These are phyloP conservation scores for Wallacemonas collosoma DNA, from an alignment of 208 protist species.

Conservation along the genomic window DNA sequence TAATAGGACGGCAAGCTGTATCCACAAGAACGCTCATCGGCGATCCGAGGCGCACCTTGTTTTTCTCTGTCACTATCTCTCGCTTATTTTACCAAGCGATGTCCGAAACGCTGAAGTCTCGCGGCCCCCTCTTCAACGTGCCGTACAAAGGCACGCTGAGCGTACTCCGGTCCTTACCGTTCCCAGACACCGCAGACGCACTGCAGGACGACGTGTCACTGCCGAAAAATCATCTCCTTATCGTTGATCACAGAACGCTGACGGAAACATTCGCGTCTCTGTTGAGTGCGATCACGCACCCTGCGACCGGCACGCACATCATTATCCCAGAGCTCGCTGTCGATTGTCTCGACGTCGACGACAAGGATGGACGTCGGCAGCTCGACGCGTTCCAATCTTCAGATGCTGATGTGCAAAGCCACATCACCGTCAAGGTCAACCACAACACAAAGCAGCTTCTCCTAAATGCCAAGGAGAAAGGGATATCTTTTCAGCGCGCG, in stretches of 20 bases:
- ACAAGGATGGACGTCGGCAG: conserved; percentile 11
- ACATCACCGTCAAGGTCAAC: conserved; percentile 5
- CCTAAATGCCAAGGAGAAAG: conserved; percentile 5
- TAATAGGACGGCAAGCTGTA: no score
- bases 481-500: conserved; percentile 27
- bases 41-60: no score
- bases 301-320: conserved; percentile 9
- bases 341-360: conserved; percentile 28
- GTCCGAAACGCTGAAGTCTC: neutral
- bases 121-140: neutral
- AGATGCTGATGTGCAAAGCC: neutral
- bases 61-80: no score
- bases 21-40: no score
- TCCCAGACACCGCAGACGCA: conserved; percentile 7
- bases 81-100: neutral
- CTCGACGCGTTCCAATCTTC: neutral
- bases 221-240: conserved; percentile 18
- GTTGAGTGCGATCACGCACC: conserved; percentile 27
- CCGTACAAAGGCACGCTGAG: conserved; percentile 19
- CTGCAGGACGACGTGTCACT: conserved; percentile 2
- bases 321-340: conserved; percentile 30
- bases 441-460: conserved; percentile 18
- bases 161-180: conserved; percentile 16
- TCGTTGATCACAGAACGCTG: conserved; percentile 23
- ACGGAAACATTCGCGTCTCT: conserved; percentile 11